A percentile compares a stretch with the other conserved stretches of the same genome.
phyloP scores from a whole-genome alignment of 768 basidiomycete species.

The Leccinum broughii region DNA sequence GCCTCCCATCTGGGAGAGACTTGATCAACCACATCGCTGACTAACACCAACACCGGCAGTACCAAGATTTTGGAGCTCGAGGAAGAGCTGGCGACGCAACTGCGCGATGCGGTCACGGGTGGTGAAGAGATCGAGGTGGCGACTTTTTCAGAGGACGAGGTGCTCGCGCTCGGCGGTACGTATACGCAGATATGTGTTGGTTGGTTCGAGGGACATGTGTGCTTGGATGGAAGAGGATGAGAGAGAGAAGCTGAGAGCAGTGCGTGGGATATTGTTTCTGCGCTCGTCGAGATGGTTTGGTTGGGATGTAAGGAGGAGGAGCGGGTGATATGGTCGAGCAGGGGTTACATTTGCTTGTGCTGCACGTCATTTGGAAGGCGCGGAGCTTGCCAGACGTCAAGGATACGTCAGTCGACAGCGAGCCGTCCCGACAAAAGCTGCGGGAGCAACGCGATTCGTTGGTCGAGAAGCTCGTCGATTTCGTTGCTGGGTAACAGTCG shows the following conservation, averaged over 20 bases:
- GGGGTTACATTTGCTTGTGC: conserved; percentile 70
- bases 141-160: conserved; percentile 82
- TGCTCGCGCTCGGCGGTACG: conserved; percentile 65
- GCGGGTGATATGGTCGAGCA: conserved; percentile 90
- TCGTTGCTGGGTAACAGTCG: conserved; percentile 80
- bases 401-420: conserved; percentile 59
- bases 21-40: too few species aligned
- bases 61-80: conserved; percentile 89
- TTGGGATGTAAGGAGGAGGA: conserved; percentile 93
- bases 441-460: conserved; percentile 68
- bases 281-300: conserved; percentile 80
- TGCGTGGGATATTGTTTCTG: conserved; percentile 85
- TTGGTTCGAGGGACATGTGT: conserved; percentile 69
- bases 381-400: conserved; percentile 51
- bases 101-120: conserved; percentile 78
- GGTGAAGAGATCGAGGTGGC: conserved; percentile 84
- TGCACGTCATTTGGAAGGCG: conserved; percentile 86
- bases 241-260: conserved; percentile 80
- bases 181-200: conserved; percentile 70
- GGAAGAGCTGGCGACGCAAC: conserved; percentile 74
- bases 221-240: conserved; percentile 88
- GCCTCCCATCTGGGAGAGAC: too few species aligned
- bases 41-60: conserved; percentile 27
- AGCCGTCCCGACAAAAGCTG: conserved; percentile 53
- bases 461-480: conserved; percentile 77